Evolutionary conservation across 495 filamentous ascomycete genomes (phyloP), one percentile per base, ranked within the genome.

Genomic region (Aspergillus wentii): DNA sequence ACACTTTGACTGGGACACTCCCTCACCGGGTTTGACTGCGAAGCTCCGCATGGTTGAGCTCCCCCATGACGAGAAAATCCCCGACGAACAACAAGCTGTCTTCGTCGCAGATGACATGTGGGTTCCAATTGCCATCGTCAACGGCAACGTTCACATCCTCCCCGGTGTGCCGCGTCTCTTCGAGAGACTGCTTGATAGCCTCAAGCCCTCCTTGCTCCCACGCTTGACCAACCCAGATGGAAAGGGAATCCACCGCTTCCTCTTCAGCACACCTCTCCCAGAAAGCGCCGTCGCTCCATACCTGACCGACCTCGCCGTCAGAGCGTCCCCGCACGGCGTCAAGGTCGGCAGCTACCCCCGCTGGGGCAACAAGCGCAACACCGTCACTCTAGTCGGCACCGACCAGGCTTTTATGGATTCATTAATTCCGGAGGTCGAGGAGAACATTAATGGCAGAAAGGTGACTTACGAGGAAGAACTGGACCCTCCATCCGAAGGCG

Each of bases 301-400:
- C 50, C 63, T 98, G 59, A 88, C 87, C 3, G 75, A 83, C 45
- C 62, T 98, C 39, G 86, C 89, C 9, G 71, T 56, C 10, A 77
- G 72, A 57, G 86, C 86, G 6, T 78, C 78, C 56, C 61, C 75
- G 0, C 74, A 74, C 45, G 87, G 86, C 0, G 74, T 98, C 36
- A 96, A 96, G 66, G 86, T 98, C n/a, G 92, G 92, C 6, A 94
- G 87, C 54, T 98, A 98, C 64, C 92, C 92, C 16, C 69, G 87
- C 32, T 95, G 89, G 92, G 86, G 82, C 0, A 91, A 85, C 70
- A 79, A 79, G 50, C 72, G 74, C 18, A 98, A 98, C 56, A 90
- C 88, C 0, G 86, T 98, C 19, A 97, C 92, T 17, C 66, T 98
- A 17, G 90, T 95, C 13, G 92, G 92, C 9, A 72, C 59, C 8